phyloP scores from a whole-genome alignment of 805 yeast species.

The Pichia deserticola region DNA sequence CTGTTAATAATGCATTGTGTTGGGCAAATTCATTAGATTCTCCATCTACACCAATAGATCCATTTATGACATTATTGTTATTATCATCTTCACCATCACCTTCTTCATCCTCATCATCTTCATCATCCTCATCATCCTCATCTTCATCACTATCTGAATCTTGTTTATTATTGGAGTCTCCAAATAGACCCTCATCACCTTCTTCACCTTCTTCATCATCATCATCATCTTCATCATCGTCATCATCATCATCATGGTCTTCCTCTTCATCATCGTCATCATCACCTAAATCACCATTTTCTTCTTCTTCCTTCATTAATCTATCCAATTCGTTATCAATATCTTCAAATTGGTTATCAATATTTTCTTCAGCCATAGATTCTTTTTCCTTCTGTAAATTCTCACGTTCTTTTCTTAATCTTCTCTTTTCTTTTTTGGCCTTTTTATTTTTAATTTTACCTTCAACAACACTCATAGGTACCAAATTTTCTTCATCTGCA shows the following conservation, averaged over 20 bases:
- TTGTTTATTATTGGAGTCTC: conserved; percentile 36
- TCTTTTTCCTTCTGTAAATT: not conserved
- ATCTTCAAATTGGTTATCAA: conserved; percentile 26
- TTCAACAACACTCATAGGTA: conserved; percentile 32
- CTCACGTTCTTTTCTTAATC: conserved; percentile 11
- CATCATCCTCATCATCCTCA: conserved; percentile 26
- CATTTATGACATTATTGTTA: conserved; percentile 32
- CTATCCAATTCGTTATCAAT: conserved; percentile 21
- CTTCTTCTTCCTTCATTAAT: conserved; percentile 17
- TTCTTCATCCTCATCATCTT: conserved; percentile 36
- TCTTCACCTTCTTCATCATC: conserved; percentile 29
- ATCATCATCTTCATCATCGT: conserved; percentile 43
- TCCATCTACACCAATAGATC: conserved; percentile 26
- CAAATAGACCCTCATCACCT: conserved; percentile 35
- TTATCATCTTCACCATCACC: conserved; percentile 36
- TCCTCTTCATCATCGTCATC: conserved; percentile 34
- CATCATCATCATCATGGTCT: conserved; percentile 38
- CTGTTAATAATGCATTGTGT: conserved; percentile 68
- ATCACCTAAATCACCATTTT: conserved; percentile 32
- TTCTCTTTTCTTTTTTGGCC: conserved; percentile 19
- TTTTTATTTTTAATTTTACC: conserved; percentile 14
- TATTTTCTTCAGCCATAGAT: conserved; percentile 11
- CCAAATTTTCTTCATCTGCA: conserved; percentile 12
- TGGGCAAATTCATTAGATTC: conserved; percentile 47
- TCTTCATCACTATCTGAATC: conserved; percentile 31